A percentile compares a stretch with the other conserved stretches of the same genome.
phyloP scores from a whole-genome alignment of 768 basidiomycete genomes.

The Russula compacta region DNA sequence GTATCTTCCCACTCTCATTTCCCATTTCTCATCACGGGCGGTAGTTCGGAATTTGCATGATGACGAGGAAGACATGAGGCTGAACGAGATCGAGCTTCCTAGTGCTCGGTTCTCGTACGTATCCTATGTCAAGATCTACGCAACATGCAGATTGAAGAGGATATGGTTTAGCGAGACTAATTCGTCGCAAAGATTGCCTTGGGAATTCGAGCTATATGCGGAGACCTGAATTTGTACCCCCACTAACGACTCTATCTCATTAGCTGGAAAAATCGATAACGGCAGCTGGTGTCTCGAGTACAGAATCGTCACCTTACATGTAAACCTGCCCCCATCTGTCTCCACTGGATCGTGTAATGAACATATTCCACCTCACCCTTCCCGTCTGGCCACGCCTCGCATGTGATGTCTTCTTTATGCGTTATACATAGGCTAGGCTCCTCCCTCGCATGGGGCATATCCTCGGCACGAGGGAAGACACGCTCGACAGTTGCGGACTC shows the following conservation, averaged over 20 bases:
- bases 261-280: background rate
- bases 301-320: background rate
- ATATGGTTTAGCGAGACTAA: slow-evolving; percentile 65
- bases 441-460: background rate
- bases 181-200: slow-evolving; percentile 42
- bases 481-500: slow-evolving; percentile 54
- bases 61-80: slow-evolving; percentile 21
- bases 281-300: background rate
- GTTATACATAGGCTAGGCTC: slow-evolving; percentile 36
- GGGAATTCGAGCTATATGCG: slow-evolving; percentile 68
- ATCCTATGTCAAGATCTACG: slow-evolving; percentile 67
- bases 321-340: slow-evolving; percentile 1
- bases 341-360: slow-evolving; percentile 69
- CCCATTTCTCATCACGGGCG: slow-evolving; percentile 49
- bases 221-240: slow-evolving; percentile 4
- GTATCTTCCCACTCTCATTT: slow-evolving; percentile 49
- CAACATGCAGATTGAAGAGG: slow-evolving; percentile 65
- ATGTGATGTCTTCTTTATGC: slow-evolving; percentile 44
- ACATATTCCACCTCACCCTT: slow-evolving; percentile 56
- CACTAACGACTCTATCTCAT: background rate
- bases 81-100: slow-evolving; percentile 30
- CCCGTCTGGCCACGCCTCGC: slow-evolving; percentile 35
- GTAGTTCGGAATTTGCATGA: slow-evolving; percentile 22
- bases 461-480: slow-evolving; percentile 35
- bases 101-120: slow-evolving; percentile 53